Evolutionary conservation across 768 basidiomycete genomes (phyloP), one percentile per base, ranked within the genome.

Genomic region (Suillus weaverae): DNA sequence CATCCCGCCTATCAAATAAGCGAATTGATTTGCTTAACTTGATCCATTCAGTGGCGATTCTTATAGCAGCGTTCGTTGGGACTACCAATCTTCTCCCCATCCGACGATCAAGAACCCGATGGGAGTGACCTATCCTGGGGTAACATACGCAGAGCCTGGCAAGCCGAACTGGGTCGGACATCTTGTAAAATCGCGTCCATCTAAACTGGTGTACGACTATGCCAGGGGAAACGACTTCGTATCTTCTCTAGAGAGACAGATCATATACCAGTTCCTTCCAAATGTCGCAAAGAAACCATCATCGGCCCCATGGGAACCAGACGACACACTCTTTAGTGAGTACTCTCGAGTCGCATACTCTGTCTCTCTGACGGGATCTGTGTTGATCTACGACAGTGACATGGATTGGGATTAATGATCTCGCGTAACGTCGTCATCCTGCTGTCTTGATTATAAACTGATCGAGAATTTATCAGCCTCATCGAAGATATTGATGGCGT

Each of bases 401-500:
- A 3, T 89, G 86, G 86, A 77, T 88, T 56, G 88, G 89, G 4
- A 89, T 89, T 63, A 90, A 90, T 64, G 88, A 89, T 73, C 83
- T 84, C 78, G 84, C 79, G 85, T 85, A 71, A 59, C 81, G 67
- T 57, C 10, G 20, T 32, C 48, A 14, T 55, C 18, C 20, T 36
- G 22, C 10, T 51, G 9, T 38, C 30, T 59, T 30, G 22, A 10
- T 36, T 5, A 30, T 50, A 8, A 22, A 7, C 8, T 62, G 48
- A 41, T 38, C 33, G 5, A 18, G 33, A 38, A 5, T 20, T 38
- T 22, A 14, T 38, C 18, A 39, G 50, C n/a, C 35, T 55, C 7
- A 38, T 62, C 35, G 50, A 35, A 13, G 54, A 62, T 7, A 39
- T 7, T 3, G 56, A 44, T 67, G 74, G 8, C 73, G 73, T 62